phyloP scores from a whole-genome alignment of 2,329 filamentous ascomycete genomes.

The Fusarium sp. region DNA sequence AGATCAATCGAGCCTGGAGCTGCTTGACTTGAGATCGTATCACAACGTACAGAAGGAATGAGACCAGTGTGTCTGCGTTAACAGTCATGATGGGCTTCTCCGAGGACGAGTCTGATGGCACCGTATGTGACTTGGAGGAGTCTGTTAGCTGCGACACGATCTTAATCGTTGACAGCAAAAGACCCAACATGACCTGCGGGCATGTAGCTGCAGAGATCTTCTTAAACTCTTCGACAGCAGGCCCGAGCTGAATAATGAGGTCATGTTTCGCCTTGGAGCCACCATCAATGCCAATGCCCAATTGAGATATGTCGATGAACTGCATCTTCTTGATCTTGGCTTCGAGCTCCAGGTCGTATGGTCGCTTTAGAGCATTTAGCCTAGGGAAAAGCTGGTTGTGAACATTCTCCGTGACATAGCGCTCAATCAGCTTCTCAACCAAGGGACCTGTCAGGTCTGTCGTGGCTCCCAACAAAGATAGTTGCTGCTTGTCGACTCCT shows the following conservation, averaged over 20 bases:
- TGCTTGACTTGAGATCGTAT: constrained; percentile 91
- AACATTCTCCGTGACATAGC: constrained; percentile 92
- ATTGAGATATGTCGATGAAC: constrained; percentile 91
- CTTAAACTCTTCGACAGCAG: constrained; percentile 88
- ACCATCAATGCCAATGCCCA: constrained; percentile 88
- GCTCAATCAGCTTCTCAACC: constrained; percentile 93
- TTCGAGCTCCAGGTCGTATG: constrained; percentile 89
- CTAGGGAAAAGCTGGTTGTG: constrained; percentile 90
- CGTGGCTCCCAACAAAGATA: constrained; percentile 90
- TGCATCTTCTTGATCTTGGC: constrained; percentile 93
- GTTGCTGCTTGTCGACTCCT: constrained; percentile 92
- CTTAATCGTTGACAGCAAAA: constrained; percentile 84
- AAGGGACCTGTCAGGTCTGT: constrained; percentile 93
- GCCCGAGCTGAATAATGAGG: constrained; percentile 79
- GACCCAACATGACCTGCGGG: constrained; percentile 89
- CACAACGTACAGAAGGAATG: constrained; percentile 89
- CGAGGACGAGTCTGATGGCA: constrained; percentile 49
- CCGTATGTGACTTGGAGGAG: constrained; percentile 56
- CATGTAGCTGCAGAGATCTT: constrained; percentile 83
- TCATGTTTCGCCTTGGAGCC: constrained; percentile 84
- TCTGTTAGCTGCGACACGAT: constrained; percentile 78
- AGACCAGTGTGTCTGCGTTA: constrained; percentile 93
- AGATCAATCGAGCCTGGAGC: constrained; percentile 88
- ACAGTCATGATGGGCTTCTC: constrained; percentile 71
- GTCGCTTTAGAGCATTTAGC: constrained; percentile 79